A percentile compares a stretch with the other conserved stretches of the same genome.
Conservation (phyloP, 495 filamentous ascomycete genomes). For the Hypoxylon cercidicola region DNA sequence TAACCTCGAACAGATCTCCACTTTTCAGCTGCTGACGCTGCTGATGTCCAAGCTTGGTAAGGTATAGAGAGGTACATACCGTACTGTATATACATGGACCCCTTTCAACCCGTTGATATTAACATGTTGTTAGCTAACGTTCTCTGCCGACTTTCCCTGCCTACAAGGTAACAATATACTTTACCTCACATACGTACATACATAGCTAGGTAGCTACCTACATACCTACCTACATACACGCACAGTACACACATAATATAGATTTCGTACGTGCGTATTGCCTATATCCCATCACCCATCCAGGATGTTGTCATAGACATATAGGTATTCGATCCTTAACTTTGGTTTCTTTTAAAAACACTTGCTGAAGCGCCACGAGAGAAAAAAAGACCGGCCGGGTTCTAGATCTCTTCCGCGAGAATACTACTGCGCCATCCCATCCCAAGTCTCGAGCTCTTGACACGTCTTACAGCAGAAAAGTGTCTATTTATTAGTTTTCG, state of each 20-base stretch:
- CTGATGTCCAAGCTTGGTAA: conserved; percentile 38
- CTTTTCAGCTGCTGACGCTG: conserved; percentile 45
- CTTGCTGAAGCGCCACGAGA: conserved; percentile 12
- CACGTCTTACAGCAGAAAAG: conserved; percentile 43
- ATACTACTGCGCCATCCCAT: conserved; percentile 35
- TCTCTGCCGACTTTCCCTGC: conserved; percentile 32
- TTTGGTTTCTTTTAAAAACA: conserved; percentile 8
- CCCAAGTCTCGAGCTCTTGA: conserved; percentile 38
- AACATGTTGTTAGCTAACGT: conserved; percentile 27
- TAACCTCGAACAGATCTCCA: conserved; percentile 25
- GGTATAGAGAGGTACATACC: conserved; percentile 33
- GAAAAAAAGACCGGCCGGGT: conserved; percentile 28
- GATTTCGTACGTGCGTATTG: conserved; percentile 29
- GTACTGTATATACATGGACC: conserved; percentile 30
- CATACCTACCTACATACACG: conserved; percentile 7
- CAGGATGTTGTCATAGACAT: not conserved
- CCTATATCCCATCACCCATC: conserved; percentile 10
- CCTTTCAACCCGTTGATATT: conserved; percentile 32
- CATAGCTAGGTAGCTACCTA: not conserved
- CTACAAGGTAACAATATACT: conserved; percentile 4
- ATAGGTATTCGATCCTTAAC: conserved; percentile 19
- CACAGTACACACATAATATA: conserved; percentile 5
- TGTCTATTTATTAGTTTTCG: conserved; percentile 43
- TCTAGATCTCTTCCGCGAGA: conserved; percentile 44
- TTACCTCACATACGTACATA: conserved; percentile 4